Percentiles rank a stretch among this genome's conserved stretches.
Evolutionary conservation across 1,284 basidiomycete genomes (phyloP).

Genomic region (Heterobasidion occidentale): DNA sequence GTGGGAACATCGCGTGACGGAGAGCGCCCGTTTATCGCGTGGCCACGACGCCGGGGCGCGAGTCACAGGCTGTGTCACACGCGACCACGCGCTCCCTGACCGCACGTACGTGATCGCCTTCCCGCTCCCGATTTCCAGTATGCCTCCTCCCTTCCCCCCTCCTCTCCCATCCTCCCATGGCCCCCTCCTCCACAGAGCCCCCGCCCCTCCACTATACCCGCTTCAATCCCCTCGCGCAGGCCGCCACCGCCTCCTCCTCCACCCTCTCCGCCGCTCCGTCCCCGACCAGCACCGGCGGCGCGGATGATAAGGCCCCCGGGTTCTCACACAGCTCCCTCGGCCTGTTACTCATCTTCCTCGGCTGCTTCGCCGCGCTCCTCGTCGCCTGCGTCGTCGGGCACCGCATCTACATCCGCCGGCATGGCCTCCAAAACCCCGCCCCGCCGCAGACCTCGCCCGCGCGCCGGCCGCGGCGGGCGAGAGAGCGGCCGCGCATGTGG

Average conservation of each 20-base stretch:
- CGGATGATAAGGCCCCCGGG: neutral
- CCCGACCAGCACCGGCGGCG: neutral
- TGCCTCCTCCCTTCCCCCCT: neutral
- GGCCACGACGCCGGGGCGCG: too few relatives aligned
- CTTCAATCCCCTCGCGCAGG: too few relatives aligned
- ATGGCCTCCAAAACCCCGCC: neutral
- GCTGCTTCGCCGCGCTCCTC: conserved; percentile 4
- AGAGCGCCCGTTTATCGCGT: neutral
- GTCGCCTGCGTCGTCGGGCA: neutral
- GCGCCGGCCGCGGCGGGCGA: neutral
- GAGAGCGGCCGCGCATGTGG: conserved; percentile 5
- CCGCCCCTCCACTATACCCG: neutral
- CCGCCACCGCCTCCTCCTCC: neutral
- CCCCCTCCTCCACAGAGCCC: neutral
- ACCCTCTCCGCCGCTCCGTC: neutral
- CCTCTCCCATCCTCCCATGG: neutral
- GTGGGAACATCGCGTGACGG: neutral
- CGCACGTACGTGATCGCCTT: too few relatives aligned
- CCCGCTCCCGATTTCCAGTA: too few relatives aligned
- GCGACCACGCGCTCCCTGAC: too few relatives aligned
- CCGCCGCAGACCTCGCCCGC: neutral
- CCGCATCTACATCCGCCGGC: neutral
- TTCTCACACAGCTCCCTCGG: conserved; percentile 5
- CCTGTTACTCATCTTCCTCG: conserved; percentile 6
- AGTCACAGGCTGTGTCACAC: neutral